Evolutionary conservation across 106 monocot species (phyloP).

Genomic region (Dioscorea dumetorum): DNA sequence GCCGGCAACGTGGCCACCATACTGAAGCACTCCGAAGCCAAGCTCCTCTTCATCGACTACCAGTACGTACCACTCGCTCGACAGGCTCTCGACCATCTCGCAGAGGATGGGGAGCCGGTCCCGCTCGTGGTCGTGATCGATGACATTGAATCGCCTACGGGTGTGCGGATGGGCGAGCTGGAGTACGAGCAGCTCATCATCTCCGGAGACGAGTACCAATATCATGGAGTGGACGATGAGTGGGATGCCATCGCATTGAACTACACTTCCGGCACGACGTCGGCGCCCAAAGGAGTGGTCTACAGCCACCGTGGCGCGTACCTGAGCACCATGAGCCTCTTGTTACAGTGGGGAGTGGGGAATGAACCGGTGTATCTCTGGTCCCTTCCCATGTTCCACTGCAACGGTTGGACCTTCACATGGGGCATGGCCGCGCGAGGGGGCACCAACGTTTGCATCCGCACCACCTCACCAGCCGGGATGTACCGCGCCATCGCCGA

Average conservation of each 20-base stretch:
- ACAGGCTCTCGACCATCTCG: conserved; percentile 21
- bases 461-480: conserved; percentile 28
- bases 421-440: conserved; percentile 83
- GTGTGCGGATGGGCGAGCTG: conserved; percentile 7
- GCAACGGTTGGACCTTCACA: conserved; percentile 84
- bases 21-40: conserved; percentile 47
- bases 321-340: conserved; percentile 54
- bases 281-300: conserved; percentile 72
- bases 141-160: too few species aligned
- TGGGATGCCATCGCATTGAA: conserved; percentile 71
- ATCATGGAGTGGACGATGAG: conserved; percentile 36
- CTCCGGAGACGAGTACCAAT: conserved; percentile 11
- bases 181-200: conserved; percentile 64
- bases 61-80: conserved; percentile 27
- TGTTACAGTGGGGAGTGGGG: conserved; percentile 71
- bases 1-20: conserved; percentile 34
- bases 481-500: conserved; percentile 56
- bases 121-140: too few species aligned
- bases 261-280: conserved; percentile 86
- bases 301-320: conserved; percentile 88
- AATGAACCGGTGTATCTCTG: conserved; percentile 73
- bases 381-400: conserved; percentile 89
- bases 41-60: conserved; percentile 56
- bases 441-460: conserved; percentile 20
- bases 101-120: not conserved